Conservation (phyloP, 2,329 filamentous ascomycete genomes). For the Nectriaceae sp. region DNA sequence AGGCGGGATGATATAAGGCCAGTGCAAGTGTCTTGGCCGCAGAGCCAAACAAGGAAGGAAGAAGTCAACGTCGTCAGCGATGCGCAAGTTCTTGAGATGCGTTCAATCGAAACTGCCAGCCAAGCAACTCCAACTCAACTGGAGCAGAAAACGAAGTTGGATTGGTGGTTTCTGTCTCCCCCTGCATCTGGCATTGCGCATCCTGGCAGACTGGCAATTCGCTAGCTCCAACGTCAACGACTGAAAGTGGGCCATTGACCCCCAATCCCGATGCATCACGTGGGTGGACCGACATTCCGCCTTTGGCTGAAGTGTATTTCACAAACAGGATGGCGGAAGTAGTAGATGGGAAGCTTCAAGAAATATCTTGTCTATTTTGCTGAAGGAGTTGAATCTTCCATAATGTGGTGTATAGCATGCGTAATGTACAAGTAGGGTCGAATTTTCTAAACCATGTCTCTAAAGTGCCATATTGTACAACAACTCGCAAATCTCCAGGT, state of each 20-base stretch:
- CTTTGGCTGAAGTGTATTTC: neutral
- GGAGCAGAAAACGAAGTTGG: neutral
- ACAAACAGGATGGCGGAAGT: neutral
- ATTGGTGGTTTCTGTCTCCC: neutral
- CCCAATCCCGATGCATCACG: neutral
- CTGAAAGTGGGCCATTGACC: neutral
- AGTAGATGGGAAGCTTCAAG: too few relatives aligned
- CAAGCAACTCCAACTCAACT: neutral
- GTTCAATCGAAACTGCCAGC: neutral
- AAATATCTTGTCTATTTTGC: too few relatives aligned
- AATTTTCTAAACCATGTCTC: neutral
- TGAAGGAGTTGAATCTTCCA: too few relatives aligned
- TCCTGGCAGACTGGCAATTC: neutral
- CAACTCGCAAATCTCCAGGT: neutral
- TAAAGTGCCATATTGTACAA: neutral
- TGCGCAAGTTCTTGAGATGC: neutral
- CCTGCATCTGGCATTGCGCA: conserved; percentile 1
- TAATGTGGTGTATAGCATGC: neutral
- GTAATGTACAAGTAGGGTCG: neutral
- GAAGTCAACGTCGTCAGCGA: neutral
- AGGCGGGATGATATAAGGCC: neutral
- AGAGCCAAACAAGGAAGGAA: neutral
- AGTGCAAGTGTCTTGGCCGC: neutral
- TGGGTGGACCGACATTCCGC: neutral
- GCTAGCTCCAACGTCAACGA: neutral